Evolutionary conservation across 2,329 filamentous ascomycete species (phyloP).

Genomic region (Fusarium tricinctum): DNA sequence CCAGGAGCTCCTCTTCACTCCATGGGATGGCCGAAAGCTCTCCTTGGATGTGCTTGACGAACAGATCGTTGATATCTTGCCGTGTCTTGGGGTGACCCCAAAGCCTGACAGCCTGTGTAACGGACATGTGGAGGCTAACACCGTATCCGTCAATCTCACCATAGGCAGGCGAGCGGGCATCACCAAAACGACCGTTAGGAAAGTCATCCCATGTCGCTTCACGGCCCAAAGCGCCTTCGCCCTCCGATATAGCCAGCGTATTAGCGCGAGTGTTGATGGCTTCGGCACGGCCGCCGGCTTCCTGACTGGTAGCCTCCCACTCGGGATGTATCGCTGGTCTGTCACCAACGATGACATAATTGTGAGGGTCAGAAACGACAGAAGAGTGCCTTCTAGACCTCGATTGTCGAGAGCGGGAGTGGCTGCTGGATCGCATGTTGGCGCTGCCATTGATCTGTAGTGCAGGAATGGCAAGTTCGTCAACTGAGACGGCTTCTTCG

Average conservation of each 20-base stretch:
- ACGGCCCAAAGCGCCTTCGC: constrained; percentile 87
- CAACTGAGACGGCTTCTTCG: constrained; percentile 66
- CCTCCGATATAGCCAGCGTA: constrained; percentile 93
- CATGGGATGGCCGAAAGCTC: constrained; percentile 87
- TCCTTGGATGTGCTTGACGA: constrained; percentile 84
- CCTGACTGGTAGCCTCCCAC: constrained; percentile 80
- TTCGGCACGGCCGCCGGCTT: constrained; percentile 81
- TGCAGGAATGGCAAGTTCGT: constrained; percentile 51
- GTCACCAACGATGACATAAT: constrained; percentile 85
- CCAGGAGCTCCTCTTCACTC: constrained; percentile 89
- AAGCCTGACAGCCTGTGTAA: constrained; percentile 83
- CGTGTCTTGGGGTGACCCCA: constrained; percentile 83
- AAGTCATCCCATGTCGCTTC: constrained; percentile 99
- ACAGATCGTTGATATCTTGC: constrained; percentile 83
- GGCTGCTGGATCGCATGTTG: constrained; percentile 52
- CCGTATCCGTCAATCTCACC: constrained; percentile 99
- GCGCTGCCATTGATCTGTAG: constrained; percentile 65
- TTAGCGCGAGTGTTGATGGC: constrained; percentile 84
- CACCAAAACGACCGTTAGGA: constrained; percentile 95
- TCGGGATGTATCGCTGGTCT: constrained; percentile 70
- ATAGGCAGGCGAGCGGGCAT: constrained; percentile 91
- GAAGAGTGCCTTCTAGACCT: constrained; percentile 80
- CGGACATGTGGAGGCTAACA: constrained; percentile 91
- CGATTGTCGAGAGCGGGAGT: constrained; percentile 55
- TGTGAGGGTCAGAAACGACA: constrained; percentile 86